phyloP scores from a whole-genome alignment of 345 rosid genomes.

The Raphanus raphanistrum region DNA sequence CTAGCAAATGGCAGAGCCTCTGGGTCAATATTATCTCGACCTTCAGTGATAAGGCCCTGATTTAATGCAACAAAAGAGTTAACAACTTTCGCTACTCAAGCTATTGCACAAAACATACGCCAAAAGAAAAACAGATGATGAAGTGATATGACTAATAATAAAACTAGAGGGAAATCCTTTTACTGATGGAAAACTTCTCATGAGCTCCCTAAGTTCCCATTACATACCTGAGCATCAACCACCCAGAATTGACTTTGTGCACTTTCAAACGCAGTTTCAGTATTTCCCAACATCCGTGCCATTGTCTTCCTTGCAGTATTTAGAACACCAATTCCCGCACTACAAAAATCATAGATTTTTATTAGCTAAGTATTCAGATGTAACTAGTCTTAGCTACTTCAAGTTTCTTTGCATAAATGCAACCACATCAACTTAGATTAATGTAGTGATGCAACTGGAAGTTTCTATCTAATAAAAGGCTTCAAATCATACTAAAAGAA shows the following conservation, averaged over 20 bases:
- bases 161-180: conserved; percentile 6
- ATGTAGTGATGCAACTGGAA: conserved; percentile 11
- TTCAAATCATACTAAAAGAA: neutral
- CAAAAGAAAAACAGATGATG: conserved; percentile 6
- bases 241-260: conserved; percentile 97
- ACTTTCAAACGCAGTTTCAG: conserved; percentile 78
- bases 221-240: conserved; percentile 83
- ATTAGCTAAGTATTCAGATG: conserved; percentile 7
- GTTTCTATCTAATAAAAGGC: neutral
- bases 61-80: conserved; percentile 32
- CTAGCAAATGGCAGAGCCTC: conserved; percentile 86
- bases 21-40: conserved; percentile 70
- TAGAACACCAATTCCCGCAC: conserved; percentile 97
- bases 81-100: conserved; percentile 23
- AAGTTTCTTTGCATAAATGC: conserved; percentile 3
- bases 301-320: conserved; percentile 97
- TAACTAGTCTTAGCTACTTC: neutral
- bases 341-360: conserved; percentile 44
- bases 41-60: conserved; percentile 92
- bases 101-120: conserved; percentile 53
- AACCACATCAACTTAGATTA: conserved; percentile 11
- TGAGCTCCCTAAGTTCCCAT: neutral
- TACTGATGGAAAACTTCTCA: neutral
- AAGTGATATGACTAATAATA: neutral
- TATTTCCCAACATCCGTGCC: conserved; percentile 97